Base-by-base conservation (phyloP, 768 basidiomycete species). In the Tylopilus intermedius region DNA sequence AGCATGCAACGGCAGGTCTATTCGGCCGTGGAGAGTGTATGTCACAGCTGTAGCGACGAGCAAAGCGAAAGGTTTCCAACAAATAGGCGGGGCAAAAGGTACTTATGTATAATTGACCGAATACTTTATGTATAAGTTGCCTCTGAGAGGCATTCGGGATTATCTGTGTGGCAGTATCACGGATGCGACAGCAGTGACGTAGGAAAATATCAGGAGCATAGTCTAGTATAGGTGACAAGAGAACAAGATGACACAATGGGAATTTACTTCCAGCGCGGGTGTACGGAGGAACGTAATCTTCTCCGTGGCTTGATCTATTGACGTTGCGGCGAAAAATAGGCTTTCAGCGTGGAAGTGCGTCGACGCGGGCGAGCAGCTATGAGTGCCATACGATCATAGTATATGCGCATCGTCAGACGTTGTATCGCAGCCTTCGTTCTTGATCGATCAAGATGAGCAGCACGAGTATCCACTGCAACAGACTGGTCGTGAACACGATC, bases 381-480 rank as follows among this genome's bases (percentile, higher is more conserved):
- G 29, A 68, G 62, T 8, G 71, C 71, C 47, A 60, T 56, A 8
- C 79, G 81, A 58, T 87, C 83, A 61, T 85, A 88, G 60, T 79
- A 66, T 11, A 90, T 68, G 22, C 83, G 79, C 72, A 85, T 76
- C 8, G 79, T 73, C 13, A 88, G 66, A 41, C 78, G 79, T 62
- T 90, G 85, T 45, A 90, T 67, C 0, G 78, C 76, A 3, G 81
- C 84, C 59, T 90, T 91, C 4, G 81, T 77, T 51, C 84, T 77
- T 2, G 88, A 88, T 44, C 89, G 82, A 56, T 90, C 88, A 32
- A 91, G 74, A 65, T 87, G 80, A 2, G 83, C 81, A 26, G 85
- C 87, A 43, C 86, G 83, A 3, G 81, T 83, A 63, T 90, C 88
- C 43, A 79, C 86, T 88, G 53, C 11, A 40, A 27, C 35, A 35